A percentile compares a stretch with the other conserved stretches of the same genome.
phyloP scores from a whole-genome alignment of 768 basidiomycete species.

The Suillus fuscotomentosus region DNA sequence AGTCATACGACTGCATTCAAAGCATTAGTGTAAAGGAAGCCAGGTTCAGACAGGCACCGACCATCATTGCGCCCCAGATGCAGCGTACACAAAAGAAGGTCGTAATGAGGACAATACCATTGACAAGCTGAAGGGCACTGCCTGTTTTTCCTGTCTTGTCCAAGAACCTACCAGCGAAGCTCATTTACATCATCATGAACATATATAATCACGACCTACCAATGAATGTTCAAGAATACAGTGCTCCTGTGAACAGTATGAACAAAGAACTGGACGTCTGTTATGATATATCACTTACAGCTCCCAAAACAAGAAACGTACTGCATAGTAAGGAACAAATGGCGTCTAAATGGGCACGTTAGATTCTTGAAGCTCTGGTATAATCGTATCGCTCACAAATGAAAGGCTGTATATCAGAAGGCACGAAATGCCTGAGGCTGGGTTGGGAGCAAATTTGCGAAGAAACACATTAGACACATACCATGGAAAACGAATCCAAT shows the following conservation, averaged over 20 bases:
- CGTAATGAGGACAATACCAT: conserved; percentile 63
- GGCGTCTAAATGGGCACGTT: conserved; percentile 44
- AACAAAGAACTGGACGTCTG: conserved; percentile 3
- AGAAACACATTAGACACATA: conserved; percentile 19
- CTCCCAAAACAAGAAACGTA: conserved; percentile 84
- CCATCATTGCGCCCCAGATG: conserved; percentile 61
- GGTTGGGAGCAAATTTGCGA: conserved; percentile 4
- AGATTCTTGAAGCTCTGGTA: not conserved
- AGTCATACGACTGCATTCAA: conserved; percentile 56
- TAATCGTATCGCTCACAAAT: conserved; percentile 51
- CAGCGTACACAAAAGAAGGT: conserved; percentile 73
- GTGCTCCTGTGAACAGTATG: conserved; percentile 53
- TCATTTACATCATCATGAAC: not conserved
- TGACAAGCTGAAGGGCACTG: conserved; percentile 62
- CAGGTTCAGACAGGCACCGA: conserved; percentile 13
- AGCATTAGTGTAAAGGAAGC: not conserved
- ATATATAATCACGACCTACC: conserved; percentile 42
- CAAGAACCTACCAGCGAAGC: conserved; percentile 51
- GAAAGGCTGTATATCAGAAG: conserved; percentile 61
- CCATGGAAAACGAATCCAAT: conserved; percentile 81
- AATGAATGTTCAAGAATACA: conserved; percentile 85
- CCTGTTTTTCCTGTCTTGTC: conserved; percentile 78
- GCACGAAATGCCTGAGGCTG: conserved; percentile 53
- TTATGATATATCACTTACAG: conserved; percentile 39
- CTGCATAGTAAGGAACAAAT: conserved; percentile 77